Evolutionary conservation across 192 early-diverging fungal genomes (phyloP).

Genomic region (Obelidium mucronatum): DNA sequence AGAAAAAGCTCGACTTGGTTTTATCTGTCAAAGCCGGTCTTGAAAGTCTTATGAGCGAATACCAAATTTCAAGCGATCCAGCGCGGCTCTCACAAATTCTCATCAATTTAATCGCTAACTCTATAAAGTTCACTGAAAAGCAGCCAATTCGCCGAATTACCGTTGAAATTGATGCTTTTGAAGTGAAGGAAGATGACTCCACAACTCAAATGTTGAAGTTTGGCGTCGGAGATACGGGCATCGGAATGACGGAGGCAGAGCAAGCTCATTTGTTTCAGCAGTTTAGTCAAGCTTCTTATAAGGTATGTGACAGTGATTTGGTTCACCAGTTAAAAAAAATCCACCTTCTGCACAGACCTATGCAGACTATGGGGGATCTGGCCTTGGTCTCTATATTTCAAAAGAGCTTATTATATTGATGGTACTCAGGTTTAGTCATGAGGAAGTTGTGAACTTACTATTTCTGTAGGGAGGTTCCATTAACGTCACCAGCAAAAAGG

Average conservation of each 20-base stretch:
- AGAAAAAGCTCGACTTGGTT: background rate
- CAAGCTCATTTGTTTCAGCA: background rate
- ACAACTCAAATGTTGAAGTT: background rate
- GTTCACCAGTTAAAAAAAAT: background rate
- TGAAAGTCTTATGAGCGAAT: background rate
- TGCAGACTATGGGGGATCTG: conserved; percentile 48
- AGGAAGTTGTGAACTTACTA: background rate
- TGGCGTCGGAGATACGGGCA: conserved; percentile 32
- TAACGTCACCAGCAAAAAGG: background rate
- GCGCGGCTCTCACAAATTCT: background rate
- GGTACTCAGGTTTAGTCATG: no score
- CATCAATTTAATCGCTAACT: background rate
- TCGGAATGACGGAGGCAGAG: conserved; percentile 46
- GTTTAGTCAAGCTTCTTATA: background rate
- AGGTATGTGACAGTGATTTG: background rate
- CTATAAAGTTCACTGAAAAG: conserved; percentile 17
- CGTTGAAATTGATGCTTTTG: background rate
- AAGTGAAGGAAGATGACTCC: background rate
- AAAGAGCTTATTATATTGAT: conserved; percentile 49
- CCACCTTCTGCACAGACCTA: background rate
- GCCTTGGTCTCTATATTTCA: conserved; percentile 55
- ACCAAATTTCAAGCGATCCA: background rate
- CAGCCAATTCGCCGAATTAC: background rate
- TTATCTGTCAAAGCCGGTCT: background rate
- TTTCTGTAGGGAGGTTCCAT: conserved; percentile 7